Evolutionary conservation across 2,329 filamentous ascomycete genomes (phyloP), one percentile per base, ranked within the genome.

Genomic region (Penicillium nordicum): DNA sequence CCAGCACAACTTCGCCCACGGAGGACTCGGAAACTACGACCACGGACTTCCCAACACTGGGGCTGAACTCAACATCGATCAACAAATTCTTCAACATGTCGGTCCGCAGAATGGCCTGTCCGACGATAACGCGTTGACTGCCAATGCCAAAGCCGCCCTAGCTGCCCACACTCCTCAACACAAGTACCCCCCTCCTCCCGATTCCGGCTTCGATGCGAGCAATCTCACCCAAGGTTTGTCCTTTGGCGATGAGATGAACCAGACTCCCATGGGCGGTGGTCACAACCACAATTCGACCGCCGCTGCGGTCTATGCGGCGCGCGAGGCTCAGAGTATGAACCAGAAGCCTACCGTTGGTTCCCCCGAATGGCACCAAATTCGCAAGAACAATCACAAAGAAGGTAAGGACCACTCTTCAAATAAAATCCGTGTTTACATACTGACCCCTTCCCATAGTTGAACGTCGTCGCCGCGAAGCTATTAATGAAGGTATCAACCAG

Each of bases 361-460:
- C 2, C 91, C 96, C 52, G 93, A 97, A 75, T 99, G 94, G 94
- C 94, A 99, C 74, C 96, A 96, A 74, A 87, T 96, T 67, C 86
- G 94, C 60, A 94, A 96, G 72, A 93, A 97, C 69, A 99, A 97
- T 63, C 94, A 99, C 78, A 99, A 99, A 84, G 93, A 97, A 82
- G 94, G 93, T 94, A 77, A 69, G 83, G 72, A 37, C 23, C n/a
- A 44, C 30, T n/a, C 40, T 40, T 8, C 30, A 29, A 1, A 6
- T 43, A 36, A 7, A 9, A 5, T 11, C n/a, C 4, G 0, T 18
- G 7, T 16, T 11, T 34, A 45, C 8, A 23, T 11, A 2, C 34
- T 66, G 71, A 68, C 5, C 27, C n/a, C 16, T 18, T 21, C 4
- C 34, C 12, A 74, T 53, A 97, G 94, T 99, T 60, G 94, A 99